Evolutionary conservation across 345 rosid genomes (phyloP), one percentile per base, ranked within the genome.

Genomic region (Limnanthes douglasii): DNA sequence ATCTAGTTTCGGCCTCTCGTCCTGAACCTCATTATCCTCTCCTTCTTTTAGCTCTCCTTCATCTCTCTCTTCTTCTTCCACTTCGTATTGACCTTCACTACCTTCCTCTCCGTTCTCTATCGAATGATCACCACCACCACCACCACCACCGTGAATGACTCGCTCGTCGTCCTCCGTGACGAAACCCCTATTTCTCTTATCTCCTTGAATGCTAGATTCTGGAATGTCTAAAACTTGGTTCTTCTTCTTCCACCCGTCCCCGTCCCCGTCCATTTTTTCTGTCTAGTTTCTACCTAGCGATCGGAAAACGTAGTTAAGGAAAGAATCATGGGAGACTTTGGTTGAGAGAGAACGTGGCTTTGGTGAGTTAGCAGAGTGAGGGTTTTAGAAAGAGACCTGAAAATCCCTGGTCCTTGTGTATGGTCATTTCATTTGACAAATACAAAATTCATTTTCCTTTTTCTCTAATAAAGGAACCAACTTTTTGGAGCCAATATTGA

Each of bases 1-100:
- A 13, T 67, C 96, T 0, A 85, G 90, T 53, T 75, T 81, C n/a
- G 93, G 66, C 50, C 88, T 55, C 15, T 79, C 78, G 12, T 60
- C 75, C 8, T 45, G 52, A 1, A 11, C 55, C 8, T 34, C 66
- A 3, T 22, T 73, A 11, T 36, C 67, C 5, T 43, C 69, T 10
- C 18, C 70, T 2, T 41, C 82, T 14, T 21, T 69, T 8, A 26
- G 68, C 6, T 41, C 70, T 11, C 22, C 80, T 1, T 54, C 75
- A 0, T 33, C 86, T 0, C 53, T 59, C 0, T 27, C 81, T 1
- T 37, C 81, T 0, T 34, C 60, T 10, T 44, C 72, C 2, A 34
- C 64, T 1, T 45, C 65, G 1, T 34, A 53, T 26, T 26, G 20
- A 33, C 59, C 0, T 31, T 42, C 11, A 17, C 39, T 55, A 17